These are phyloP conservation scores for Babesia bovis DNA, from an alignment of 169 alveolate species.

Conservation along the genomic window DNA sequence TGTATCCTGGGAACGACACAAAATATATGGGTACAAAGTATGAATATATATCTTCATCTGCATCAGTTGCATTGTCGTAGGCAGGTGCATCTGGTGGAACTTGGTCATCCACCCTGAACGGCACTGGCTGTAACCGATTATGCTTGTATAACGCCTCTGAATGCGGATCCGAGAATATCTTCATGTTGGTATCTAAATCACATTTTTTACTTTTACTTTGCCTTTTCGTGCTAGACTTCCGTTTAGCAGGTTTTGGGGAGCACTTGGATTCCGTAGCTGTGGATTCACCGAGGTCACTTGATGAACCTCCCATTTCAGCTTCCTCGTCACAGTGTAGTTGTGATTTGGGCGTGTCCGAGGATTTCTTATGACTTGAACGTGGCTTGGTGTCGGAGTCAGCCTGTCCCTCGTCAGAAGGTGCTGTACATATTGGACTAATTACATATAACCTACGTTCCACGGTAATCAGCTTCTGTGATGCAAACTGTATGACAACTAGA, in stretches of 20 bases:
- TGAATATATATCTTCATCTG: background rate
- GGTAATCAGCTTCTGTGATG: constrained; percentile 53
- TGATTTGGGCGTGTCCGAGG: background rate
- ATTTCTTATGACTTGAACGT: background rate
- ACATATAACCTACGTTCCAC: constrained; percentile 16
- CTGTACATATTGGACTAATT: background rate
- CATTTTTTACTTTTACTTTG: background rate
- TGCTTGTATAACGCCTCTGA: constrained; percentile 3
- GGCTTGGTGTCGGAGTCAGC: background rate
- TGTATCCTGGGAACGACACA: constrained; percentile 67
- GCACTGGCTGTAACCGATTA: constrained; percentile 8
- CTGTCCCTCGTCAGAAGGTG: background rate
- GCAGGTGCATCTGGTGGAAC: constrained; percentile 5
- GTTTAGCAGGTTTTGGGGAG: background rate
- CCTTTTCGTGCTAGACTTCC: too few relatives aligned
- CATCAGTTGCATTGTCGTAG: background rate
- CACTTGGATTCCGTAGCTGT: too few relatives aligned
- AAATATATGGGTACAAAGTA: constrained; percentile 63
- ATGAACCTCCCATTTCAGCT: too few relatives aligned
- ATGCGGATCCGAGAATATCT: constrained; percentile 7
- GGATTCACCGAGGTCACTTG: too few relatives aligned
- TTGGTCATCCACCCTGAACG: constrained; percentile 7
- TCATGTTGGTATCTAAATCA: background rate
- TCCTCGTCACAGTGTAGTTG: too few relatives aligned
- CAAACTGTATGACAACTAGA: constrained; percentile 53